Percentiles rank a stretch among this genome's conserved stretches.
Conservation (phyloP, 106 monocot genomes). For the Apostasia ramifera region DNA sequence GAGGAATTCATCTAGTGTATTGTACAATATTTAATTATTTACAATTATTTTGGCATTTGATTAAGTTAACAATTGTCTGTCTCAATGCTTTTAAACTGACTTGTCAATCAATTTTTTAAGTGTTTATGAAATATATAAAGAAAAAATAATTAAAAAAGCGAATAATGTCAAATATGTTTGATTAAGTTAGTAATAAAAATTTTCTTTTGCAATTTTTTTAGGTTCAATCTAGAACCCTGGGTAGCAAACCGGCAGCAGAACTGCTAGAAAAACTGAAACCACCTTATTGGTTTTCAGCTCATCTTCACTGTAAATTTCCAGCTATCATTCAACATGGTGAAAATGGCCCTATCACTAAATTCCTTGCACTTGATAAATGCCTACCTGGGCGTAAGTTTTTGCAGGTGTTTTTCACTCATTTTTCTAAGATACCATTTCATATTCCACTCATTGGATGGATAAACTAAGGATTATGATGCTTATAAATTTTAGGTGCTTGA, state of each 20-base stretch:
- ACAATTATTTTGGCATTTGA: too few species aligned
- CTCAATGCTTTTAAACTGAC: too few species aligned
- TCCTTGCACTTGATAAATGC: constrained; percentile 98
- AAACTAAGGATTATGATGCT: neutral
- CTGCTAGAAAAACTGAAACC: constrained; percentile 72
- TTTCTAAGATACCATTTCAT: neutral
- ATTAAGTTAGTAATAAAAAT: neutral
- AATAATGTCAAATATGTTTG: too few species aligned
- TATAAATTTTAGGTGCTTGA: constrained; percentile 60
- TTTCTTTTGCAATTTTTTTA: constrained; percentile 18
- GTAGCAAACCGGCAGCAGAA: constrained; percentile 72
- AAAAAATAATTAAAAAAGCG: too few species aligned
- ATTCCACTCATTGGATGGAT: neutral
- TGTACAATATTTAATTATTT: too few species aligned
- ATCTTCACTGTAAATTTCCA: constrained; percentile 94
- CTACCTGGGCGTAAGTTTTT: constrained; percentile 63
- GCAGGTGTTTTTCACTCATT: constrained; percentile 38
- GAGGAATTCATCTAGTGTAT: too few species aligned
- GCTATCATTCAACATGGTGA: constrained; percentile 77
- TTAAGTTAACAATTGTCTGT: too few species aligned
- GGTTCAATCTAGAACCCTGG: constrained; percentile 70
- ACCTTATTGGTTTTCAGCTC: constrained; percentile 83
- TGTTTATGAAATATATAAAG: too few species aligned
- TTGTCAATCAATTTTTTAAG: too few species aligned
- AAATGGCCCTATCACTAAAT: constrained; percentile 74